Base-by-base conservation (phyloP, 306 rosid genomes). In the Trifolium dubium region DNA sequence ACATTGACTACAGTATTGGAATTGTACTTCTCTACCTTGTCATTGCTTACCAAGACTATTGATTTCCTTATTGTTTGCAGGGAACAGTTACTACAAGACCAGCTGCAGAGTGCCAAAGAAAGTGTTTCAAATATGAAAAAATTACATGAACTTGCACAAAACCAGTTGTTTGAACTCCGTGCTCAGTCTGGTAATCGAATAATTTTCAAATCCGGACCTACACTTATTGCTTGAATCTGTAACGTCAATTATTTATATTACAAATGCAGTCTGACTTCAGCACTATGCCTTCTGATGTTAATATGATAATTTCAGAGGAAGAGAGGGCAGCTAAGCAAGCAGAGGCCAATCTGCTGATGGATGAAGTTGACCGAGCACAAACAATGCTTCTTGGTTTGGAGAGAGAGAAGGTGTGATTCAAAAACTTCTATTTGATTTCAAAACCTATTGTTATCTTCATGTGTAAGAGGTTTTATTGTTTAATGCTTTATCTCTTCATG, bases 81-180 rank as follows among this genome's bases (percentile, higher is more conserved):
- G 88, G 99, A 94, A 78, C 90, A 90, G 58, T 83, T 86, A 76
- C 81, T 94, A 80, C 99, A 94, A 79, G 99, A 90, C 74, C 97
- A 94, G 80, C 81, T 94, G 72, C 83, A 90, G 78, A 92, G 91
- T 79, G 97, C 96, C 58, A 83, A 92, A 88, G 99, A 88, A 73
- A 94, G 98, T 86, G 96, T 92, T 81, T 87, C 96, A 66, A 94
- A 88, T 75, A 94, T 94, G 97, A 89, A 94, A 82, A 94, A 92
- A 84, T 71, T 94, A 62, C 97, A 94, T 35, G 99, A 94, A 74
- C 86, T 92, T 75, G 99, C 99, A 23, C 99, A 94, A 74, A 94
- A 92, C 81, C 97, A 94, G 83, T 73, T 94, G 79, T 94, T 94
- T 78, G 99, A 92, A 82, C 77, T 94, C 64, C 96, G 96, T 54